Base-by-base conservation (phyloP, 2,329 filamentous ascomycete genomes). In the Coleophoma crateriformis region DNA sequence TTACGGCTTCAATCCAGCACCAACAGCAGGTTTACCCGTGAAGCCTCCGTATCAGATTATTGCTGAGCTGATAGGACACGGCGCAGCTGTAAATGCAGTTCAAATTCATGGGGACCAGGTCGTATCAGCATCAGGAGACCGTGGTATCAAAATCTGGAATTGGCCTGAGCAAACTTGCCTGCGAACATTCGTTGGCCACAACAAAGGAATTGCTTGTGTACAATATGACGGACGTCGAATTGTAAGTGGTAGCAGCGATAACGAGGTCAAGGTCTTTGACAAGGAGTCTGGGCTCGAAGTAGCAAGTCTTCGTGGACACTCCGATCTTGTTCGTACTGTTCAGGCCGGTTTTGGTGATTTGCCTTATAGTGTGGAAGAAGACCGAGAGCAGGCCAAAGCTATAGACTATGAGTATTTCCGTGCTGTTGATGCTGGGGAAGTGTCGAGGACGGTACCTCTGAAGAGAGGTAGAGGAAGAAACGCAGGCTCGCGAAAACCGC, bases 161-260 rank as follows among this genome's bases (percentile, higher is more conserved):
- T 88, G 95, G 73, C 85, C 85, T 15, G 87, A 82, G 7, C 88
- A 90, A 50, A 73, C 78, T 40, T 92, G 88, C 65, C 77, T 79
- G 41, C 82, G 87, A 60, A 95, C 88, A 1, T 83, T 95, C 33
- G 76, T 88, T 37, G 94, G 92, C 2, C 94, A 99, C 62, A 82
- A 82, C 55, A 99, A 99, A 66, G 94, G 94, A 33, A 97, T 99
- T 60, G 94, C 94, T 3, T 99, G 94, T 66, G 91, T 99, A 14
- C 92, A 99, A 68, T 97, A 94, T 63, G 94, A 99, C 64, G 90
- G 90, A 22, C 84, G 89, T 46, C 82, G 94, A 17, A 95, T 99
- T 54, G 90, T 99, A 46, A 96, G 90, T 60, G 94, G 94, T 3
- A 96, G 91, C 67, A 96, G 91, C 59, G 94, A 99, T 67, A 90